Conservation (phyloP, 805 yeast genomes). For the Hemisphaericaspora nanyangensis region DNA sequence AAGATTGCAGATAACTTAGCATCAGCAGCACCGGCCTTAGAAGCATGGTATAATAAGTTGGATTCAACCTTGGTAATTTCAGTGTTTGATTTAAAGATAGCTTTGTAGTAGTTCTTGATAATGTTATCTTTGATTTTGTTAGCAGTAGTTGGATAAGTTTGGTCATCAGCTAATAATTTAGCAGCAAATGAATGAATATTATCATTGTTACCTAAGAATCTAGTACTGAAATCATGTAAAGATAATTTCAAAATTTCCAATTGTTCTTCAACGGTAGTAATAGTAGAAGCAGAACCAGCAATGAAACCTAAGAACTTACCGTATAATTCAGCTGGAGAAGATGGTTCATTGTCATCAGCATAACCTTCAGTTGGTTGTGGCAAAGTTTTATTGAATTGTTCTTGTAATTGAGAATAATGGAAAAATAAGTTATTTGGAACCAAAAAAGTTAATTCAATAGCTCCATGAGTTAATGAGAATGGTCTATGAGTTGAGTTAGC, state of each 20-base stretch:
- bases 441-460: conserved; percentile 81
- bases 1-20: conserved; percentile 79
- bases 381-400: conserved; percentile 74
- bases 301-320: conserved; percentile 79
- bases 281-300: conserved; percentile 42
- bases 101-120: conserved; percentile 70
- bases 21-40: conserved; percentile 37
- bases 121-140: conserved; percentile 63
- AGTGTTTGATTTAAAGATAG: conserved; percentile 26
- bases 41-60: conserved; percentile 61
- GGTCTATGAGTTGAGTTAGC: conserved; percentile 52
- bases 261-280: conserved; percentile 49
- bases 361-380: conserved; percentile 80
- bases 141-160: conserved; percentile 56
- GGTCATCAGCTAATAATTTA: conserved; percentile 48
- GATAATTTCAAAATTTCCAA: conserved; percentile 68
- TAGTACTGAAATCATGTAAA: conserved; percentile 78
- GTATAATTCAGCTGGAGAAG: conserved; percentile 79
- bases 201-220: conserved; percentile 49
- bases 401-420: conserved; percentile 81
- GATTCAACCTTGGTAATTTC: conserved; percentile 22
- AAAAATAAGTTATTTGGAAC: conserved; percentile 81
- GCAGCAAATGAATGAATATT: conserved; percentile 92
- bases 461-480: conserved; percentile 76
- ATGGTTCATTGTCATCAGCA: conserved; percentile 84